Conservation (phyloP, 1,139 yeast species). For the Arxiozyma bovina region DNA sequence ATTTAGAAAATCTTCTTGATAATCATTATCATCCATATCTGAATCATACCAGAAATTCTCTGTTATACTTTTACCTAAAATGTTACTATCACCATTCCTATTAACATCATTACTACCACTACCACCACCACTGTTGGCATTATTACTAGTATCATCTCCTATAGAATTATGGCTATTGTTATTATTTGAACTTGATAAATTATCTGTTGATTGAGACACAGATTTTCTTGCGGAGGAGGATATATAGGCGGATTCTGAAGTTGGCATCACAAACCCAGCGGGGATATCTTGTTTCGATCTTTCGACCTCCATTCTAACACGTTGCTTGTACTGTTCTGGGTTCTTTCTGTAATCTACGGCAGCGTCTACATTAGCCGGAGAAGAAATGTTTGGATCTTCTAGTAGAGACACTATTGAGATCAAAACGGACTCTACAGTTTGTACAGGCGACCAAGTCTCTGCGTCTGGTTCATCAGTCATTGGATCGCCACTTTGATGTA, state of each 20-base stretch:
- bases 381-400: conserved; percentile 85
- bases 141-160: background rate
- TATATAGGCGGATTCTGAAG: conserved; percentile 46
- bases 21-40: conserved; percentile 5
- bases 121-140: background rate
- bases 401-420: conserved; percentile 81
- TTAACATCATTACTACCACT: conserved; percentile 32
- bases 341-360: conserved; percentile 84
- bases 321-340: conserved; percentile 68
- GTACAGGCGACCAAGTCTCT: conserved; percentile 96
- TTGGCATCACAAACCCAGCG: conserved; percentile 75
- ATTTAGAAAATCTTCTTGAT: conserved; percentile 13
- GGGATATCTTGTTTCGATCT: conserved; percentile 81
- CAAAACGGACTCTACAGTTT: conserved; percentile 83
- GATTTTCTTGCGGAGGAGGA: conserved; percentile 13
- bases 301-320: conserved; percentile 76
- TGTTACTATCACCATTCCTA: conserved; percentile 22
- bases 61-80: conserved; percentile 6
- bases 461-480: conserved; percentile 86
- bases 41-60: conserved; percentile 7
- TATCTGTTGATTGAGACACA: background rate
- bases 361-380: conserved; percentile 97
- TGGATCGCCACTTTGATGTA: conserved; percentile 84
- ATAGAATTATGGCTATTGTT: background rate
- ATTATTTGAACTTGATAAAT: background rate